Conservation (phyloP, 192 early-diverging fungal genomes). For the Coemansia biformis region DNA sequence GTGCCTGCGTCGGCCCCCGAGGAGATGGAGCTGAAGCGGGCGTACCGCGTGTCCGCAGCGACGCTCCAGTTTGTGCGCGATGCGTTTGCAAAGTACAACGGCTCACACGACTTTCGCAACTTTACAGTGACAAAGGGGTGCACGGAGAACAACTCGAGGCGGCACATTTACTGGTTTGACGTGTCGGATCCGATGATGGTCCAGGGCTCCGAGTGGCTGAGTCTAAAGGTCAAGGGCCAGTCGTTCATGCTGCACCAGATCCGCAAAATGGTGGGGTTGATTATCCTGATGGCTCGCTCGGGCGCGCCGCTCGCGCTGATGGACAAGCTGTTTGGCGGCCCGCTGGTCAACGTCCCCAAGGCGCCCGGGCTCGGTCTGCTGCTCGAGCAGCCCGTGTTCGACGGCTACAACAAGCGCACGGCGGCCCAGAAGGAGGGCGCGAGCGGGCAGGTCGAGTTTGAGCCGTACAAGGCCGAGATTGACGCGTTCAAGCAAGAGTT, state of each 20-base stretch:
- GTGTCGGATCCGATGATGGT: slow-evolving; percentile 69
- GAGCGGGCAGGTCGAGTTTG: slow-evolving; percentile 53
- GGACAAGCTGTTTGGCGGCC: slow-evolving; percentile 55
- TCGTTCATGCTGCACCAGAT: slow-evolving; percentile 99
- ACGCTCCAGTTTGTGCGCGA: slow-evolving; percentile 61
- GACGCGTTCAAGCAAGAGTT: slow-evolving; percentile 81
- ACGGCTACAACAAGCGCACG: slow-evolving; percentile 57
- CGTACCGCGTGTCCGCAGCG: slow-evolving; percentile 60
- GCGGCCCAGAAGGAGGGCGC: slow-evolving; percentile 14
- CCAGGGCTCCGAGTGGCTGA: slow-evolving; percentile 80
- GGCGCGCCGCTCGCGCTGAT: slow-evolving; percentile 66
- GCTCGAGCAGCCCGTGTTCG: slow-evolving; percentile 74
- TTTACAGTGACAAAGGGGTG: slow-evolving; percentile 79
- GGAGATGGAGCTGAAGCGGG: slow-evolving; percentile 57
- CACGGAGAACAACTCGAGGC: slow-evolving; percentile 69
- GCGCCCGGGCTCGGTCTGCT: slow-evolving; percentile 87
- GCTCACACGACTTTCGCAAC: slow-evolving; percentile 94
- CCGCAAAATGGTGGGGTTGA: slow-evolving; percentile 96
- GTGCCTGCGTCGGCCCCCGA: slow-evolving; percentile 50
- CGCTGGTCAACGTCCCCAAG: slow-evolving; percentile 92
- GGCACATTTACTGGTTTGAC: slow-evolving; percentile 79
- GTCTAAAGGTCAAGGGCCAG: slow-evolving; percentile 88
- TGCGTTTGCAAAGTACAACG: slow-evolving; percentile 66
- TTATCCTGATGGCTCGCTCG: slow-evolving; percentile 74
- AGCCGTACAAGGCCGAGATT: slow-evolving; percentile 62